Conservation (phyloP, 176 grass and related monocot genomes). For the Tillandsia leiboldiana region DNA sequence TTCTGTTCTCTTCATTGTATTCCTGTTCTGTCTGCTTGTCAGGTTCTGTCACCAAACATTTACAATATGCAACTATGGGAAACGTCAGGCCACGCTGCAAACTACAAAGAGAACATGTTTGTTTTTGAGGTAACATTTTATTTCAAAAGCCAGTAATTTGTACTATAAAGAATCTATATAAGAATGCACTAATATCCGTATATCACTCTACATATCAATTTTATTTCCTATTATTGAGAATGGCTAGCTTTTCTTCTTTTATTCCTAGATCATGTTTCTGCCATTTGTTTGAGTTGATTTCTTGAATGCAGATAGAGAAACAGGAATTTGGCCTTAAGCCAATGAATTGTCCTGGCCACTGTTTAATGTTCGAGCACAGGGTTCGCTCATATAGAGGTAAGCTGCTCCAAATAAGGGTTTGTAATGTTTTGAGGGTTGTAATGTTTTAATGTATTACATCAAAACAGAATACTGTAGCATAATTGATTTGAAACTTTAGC, state of each 20-base stretch:
- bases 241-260: neutral
- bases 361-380: constrained; percentile 93
- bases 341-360: constrained; percentile 99
- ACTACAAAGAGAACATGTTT: constrained; percentile 99
- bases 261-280: neutral
- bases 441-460: neutral
- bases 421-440: constrained; percentile 3
- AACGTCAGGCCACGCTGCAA: constrained; percentile 92
- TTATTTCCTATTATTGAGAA: neutral
- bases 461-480: no score
- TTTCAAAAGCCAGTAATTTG: neutral
- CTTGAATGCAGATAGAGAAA: constrained; percentile 67
- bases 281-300: neutral
- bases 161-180: neutral
- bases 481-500: no score
- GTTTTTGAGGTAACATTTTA: constrained; percentile 68
- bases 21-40: constrained; percentile 1
- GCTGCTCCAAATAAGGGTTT: constrained; percentile 22
- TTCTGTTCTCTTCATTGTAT: constrained; percentile 12
- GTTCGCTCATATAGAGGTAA: constrained; percentile 95
- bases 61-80: constrained; percentile 99
- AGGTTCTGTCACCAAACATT: constrained; percentile 93
- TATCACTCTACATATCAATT: neutral
- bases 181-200: neutral
- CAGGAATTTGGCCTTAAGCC: constrained; percentile 99